Conservation (phyloP, 306 rosid genomes). For the Gleditsia sinensis region DNA sequence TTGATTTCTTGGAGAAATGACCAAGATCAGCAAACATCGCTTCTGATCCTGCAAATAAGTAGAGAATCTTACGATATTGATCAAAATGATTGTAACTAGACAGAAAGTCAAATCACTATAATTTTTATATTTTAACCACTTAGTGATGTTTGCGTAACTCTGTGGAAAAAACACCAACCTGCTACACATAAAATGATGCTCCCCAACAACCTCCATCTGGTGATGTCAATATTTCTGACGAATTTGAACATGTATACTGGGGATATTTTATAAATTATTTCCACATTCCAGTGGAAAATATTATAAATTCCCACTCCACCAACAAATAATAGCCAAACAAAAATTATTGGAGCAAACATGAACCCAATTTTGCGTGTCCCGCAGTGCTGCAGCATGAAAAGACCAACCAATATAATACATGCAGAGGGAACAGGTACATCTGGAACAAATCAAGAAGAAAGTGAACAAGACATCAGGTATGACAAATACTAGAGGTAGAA, state of each 20-base stretch:
- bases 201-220: constrained; percentile 70
- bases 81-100: not conserved
- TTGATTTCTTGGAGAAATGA: constrained; percentile 80
- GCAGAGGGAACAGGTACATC: constrained; percentile 80
- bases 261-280: constrained; percentile 59
- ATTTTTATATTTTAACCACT: not conserved
- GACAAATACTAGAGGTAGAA: not conserved
- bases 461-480: not conserved
- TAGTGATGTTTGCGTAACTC: not conserved
- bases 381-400: constrained; percentile 72
- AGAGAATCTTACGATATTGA: constrained; percentile 13
- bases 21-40: constrained; percentile 83
- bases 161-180: constrained; percentile 39
- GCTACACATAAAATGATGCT: constrained; percentile 67
- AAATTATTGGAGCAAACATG: constrained; percentile 79
- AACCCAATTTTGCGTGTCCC: constrained; percentile 78
- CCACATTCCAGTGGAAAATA: constrained; percentile 51
- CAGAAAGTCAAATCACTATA: not conserved
- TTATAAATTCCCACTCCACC: constrained; percentile 62
- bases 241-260: constrained; percentile 66
- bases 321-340: constrained; percentile 61
- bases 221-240: constrained; percentile 35
- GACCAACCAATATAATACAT: constrained; percentile 68
- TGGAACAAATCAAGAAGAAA: constrained; percentile 38
- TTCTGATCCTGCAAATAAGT: constrained; percentile 62